Evolutionary conservation across 805 yeast genomes (phyloP), one percentile per base, ranked within the genome.

Genomic region (Diddensiella transvaalensis): DNA sequence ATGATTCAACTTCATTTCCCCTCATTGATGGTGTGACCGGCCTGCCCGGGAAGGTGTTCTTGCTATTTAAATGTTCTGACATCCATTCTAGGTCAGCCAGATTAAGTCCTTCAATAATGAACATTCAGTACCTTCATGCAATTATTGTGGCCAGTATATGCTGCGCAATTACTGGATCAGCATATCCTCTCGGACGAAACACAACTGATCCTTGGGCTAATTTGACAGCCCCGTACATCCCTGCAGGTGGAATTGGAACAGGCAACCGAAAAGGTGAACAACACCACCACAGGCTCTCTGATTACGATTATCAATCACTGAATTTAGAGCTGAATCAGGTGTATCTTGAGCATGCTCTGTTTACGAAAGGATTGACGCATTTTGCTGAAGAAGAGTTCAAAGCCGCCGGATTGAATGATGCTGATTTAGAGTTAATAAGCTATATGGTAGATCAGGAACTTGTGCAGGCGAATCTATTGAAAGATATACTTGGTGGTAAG

Each of bases 161-260:
- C n/a, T n/a, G n/a, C n/a, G 32, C 13, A 26, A 13, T 8, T 13
- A 8, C 32, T 26, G 32, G 11, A 26, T 26, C 11, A 8, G 42
- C 6, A 17, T 40, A 40, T 22, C 42, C 42, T 3, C n/a, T 40
- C 5, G 24, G 30, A 4, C n/a, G 15, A 5, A 40, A 40, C 15
- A 40, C 42, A n/a, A 40, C 42, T 40, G 42, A 40, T 22, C 42
- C 42, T 10, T 40, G 19, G 3, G n/a, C 42, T 11, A 40, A 40
- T 40, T 30, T 40, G 4, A 21, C 42, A 3, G 30, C 23, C 11
- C 42, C 42, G 4, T 40, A 40, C 15, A 23, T 18, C 11, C 42
- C 42, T n/a, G n/a, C 42, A 15, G 42, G 42, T 13, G 42, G 42
- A 19, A 3, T 22, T 10, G 42, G 42, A 11, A 40, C 42, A 3